Base-by-base conservation (phyloP, 176 grass and related monocot species). In the Hordeum marinum region DNA sequence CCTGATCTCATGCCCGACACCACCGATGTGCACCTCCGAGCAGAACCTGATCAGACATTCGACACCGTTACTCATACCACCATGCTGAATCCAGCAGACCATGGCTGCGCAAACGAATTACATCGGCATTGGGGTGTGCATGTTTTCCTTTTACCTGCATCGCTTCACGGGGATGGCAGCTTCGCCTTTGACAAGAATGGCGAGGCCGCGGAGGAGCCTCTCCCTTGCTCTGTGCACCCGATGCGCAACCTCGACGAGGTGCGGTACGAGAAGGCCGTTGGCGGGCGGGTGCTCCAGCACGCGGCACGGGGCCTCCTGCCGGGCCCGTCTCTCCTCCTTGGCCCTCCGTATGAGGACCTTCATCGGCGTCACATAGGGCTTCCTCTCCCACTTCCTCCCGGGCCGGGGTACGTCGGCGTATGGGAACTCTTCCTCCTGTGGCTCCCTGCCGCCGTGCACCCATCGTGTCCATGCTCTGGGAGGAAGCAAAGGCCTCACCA, bases 321-420 rank as follows among this genome's bases (percentile, higher is more conserved):
- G 77, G 54, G 36, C 60, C 8, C 24, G 79, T 14, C 88, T 72
- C 87, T 92, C 92, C 77, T 92, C 87, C 85, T 92, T 94, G 25
- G 92, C 90, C 24, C 90, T 78, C 26, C 75, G 84, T 20, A 94
- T 90, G 79, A 94, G 84, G 35, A 81, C 75, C 79, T 88, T 92
- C 90, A 92, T 94, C 43, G 90, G 87, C 27, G 90, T 92, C 32
- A 79, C 82, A 48, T 92, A 94, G 59, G 87, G 87, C 81, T 94
- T 94, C 79, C 90, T 81, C 55, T 92, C 78, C 90, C 87, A 90
- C 52, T 66, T 94, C 84, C 82, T 89, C 2, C 87, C 85, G 2
- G 90, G 85, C 43, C 85, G 83, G 9, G 89, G 92, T 41, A 88
- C 85, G 68, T 90, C 87, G 9, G 79, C 68, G 29, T 90, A 94